Percentiles rank a stretch among this genome's conserved stretches.
These are phyloP conservation scores for Dioscorea alata DNA, from an alignment of 106 monocot species.

Conservation along the genomic window DNA sequence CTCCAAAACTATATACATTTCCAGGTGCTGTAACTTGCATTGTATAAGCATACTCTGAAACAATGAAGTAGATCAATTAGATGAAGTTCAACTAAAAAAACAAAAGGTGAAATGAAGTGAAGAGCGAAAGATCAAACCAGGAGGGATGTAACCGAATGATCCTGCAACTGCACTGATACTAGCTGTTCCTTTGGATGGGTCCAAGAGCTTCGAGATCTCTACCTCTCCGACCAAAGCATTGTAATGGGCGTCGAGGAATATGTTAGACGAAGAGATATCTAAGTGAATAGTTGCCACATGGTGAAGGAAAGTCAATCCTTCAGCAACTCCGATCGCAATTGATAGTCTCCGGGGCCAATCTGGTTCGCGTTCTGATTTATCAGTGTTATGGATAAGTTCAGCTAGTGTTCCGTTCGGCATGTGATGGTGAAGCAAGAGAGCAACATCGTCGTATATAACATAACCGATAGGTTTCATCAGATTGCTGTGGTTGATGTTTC, in stretches of 20 bases:
- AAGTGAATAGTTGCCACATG: slow-evolving; percentile 71
- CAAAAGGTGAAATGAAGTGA: background rate
- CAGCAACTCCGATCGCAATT: slow-evolving; percentile 60
- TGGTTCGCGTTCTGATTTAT: slow-evolving; percentile 16
- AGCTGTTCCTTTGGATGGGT: slow-evolving; percentile 89
- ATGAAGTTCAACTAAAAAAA: no score
- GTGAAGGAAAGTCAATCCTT: slow-evolving; percentile 78
- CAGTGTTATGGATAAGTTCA: slow-evolving; percentile 38
- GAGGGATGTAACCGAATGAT: slow-evolving; percentile 88
- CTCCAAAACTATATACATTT: slow-evolving; percentile 88
- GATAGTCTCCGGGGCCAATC: slow-evolving; percentile 58
- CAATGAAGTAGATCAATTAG: background rate
- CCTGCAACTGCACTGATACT: slow-evolving; percentile 94
- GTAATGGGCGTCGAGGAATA: slow-evolving; percentile 58
- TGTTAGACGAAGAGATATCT: slow-evolving; percentile 67
- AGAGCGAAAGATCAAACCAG: slow-evolving; percentile 38
- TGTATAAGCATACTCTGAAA: slow-evolving; percentile 82
- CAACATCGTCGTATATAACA: slow-evolving; percentile 84
- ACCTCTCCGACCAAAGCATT: slow-evolving; percentile 76
- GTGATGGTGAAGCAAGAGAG: slow-evolving; percentile 62
- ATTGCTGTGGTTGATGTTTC: slow-evolving; percentile 52
- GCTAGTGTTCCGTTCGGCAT: slow-evolving; percentile 74
- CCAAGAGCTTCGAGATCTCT: slow-evolving; percentile 82
- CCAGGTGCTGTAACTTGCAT: slow-evolving; percentile 88
- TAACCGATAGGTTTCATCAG: slow-evolving; percentile 74